These are phyloP conservation scores for Linum trigynum DNA, from an alignment of 345 rosid species.

Conservation along the genomic window DNA sequence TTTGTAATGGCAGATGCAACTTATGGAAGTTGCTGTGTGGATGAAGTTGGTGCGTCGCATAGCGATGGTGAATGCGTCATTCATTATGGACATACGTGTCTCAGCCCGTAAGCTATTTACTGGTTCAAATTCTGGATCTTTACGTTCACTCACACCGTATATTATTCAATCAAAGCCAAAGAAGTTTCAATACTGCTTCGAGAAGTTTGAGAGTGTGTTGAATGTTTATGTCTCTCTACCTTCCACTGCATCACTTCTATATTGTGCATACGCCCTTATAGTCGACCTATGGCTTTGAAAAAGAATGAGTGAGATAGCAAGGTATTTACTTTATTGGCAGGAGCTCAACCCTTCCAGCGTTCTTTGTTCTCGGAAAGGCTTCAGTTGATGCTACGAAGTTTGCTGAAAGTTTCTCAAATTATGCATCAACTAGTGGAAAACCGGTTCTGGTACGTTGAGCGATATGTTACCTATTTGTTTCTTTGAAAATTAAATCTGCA, in stretches of 20 bases:
- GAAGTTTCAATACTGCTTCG: not conserved
- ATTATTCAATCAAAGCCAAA: not conserved
- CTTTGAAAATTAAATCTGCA: not conserved
- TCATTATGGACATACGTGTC: conserved; percentile 91
- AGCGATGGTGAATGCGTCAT: conserved; percentile 65
- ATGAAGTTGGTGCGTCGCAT: conserved; percentile 85
- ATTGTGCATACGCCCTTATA: too few relatives aligned
- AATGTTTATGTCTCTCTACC: not conserved
- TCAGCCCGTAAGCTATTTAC: conserved; percentile 66
- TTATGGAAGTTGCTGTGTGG: conserved; percentile 86
- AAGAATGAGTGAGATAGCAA: not conserved
- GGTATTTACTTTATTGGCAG: conserved; percentile 25
- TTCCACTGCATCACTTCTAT: not conserved
- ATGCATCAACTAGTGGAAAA: conserved; percentile 30
- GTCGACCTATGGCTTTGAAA: not conserved
- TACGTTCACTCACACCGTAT: not conserved
- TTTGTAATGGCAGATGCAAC: conserved; percentile 89
- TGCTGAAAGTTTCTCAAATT: conserved; percentile 32
- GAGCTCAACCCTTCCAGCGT: conserved; percentile 73
- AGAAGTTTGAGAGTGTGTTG: not conserved
- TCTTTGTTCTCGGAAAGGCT: conserved; percentile 76
- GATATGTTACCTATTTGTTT: not conserved
- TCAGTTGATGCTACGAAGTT: conserved; percentile 37
- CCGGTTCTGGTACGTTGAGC: conserved; percentile 47
- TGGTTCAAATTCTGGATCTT: not conserved